phyloP scores from a whole-genome alignment of 192 early-diverging fungal species.

The Umbelopsis ramanniana region DNA sequence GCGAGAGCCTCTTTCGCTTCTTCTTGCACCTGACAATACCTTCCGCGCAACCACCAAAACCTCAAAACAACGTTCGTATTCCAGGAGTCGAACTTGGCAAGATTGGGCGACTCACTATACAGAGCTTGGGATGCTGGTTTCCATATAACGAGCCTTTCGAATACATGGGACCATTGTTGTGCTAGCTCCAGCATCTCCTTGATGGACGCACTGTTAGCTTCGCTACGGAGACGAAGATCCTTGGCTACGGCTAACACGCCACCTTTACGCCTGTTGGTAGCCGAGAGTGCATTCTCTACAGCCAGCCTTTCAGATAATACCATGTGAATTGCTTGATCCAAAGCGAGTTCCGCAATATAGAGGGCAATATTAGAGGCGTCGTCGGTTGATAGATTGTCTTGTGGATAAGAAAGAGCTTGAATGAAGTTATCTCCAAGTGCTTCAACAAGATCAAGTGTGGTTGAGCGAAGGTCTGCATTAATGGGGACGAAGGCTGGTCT shows the following conservation, averaged over 20 bases:
- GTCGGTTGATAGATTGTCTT: neutral
- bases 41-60: conserved; percentile 22
- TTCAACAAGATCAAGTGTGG: conserved; percentile 6
- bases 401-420: neutral
- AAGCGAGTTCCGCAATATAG: neutral
- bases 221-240: neutral
- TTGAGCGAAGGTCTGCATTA: neutral
- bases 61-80: neutral
- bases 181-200: conserved; percentile 14
- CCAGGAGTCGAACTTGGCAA: neutral
- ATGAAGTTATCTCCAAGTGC: neutral
- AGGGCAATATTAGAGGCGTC: neutral
- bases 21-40: conserved; percentile 9
- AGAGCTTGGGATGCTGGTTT: conserved; percentile 12
- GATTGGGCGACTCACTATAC: neutral
- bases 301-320: neutral
- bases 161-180: conserved; percentile 15
- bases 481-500: neutral
- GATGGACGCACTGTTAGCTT: conserved; percentile 7
- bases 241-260: conserved; percentile 12
- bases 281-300: conserved; percentile 1
- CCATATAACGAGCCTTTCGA: conserved; percentile 4
- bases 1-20: neutral
- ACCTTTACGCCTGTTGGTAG: neutral
- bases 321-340: conserved; percentile 17